These are phyloP conservation scores for Kwoniella heveanensis DNA, from an alignment of 768 basidiomycete species.

Conservation along the genomic window DNA sequence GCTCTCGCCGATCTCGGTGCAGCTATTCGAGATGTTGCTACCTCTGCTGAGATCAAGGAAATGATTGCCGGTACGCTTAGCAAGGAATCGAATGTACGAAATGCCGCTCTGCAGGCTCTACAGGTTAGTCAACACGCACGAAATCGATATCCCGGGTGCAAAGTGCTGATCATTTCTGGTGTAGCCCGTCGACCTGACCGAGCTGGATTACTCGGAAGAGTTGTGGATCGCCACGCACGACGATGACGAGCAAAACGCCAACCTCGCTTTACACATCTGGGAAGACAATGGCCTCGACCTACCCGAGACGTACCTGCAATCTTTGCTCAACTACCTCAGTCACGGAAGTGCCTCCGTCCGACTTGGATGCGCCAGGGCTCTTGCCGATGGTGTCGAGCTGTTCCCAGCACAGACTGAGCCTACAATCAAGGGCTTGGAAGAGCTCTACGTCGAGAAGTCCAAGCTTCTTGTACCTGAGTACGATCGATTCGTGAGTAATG, in stretches of 20 bases:
- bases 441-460: constrained; percentile 83
- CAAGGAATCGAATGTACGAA: constrained; percentile 85
- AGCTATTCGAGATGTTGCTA: constrained; percentile 70
- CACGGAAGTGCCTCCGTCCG: constrained; percentile 82
- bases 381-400: constrained; percentile 74
- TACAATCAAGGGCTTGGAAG: constrained; percentile 62
- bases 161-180: not conserved
- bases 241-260: constrained; percentile 81
- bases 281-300: constrained; percentile 94
- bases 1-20: constrained; percentile 78
- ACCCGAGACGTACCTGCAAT: constrained; percentile 66
- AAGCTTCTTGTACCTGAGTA: constrained; percentile 87
- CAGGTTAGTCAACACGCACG: constrained; percentile 66
- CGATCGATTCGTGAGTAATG: constrained; percentile 77
- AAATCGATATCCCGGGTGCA: no score
- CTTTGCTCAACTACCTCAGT: constrained; percentile 73
- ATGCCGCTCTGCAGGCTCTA: constrained; percentile 84
- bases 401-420: constrained; percentile 66
- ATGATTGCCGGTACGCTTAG: constrained; percentile 73
- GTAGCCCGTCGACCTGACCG: constrained; percentile 91
- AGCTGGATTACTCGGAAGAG: constrained; percentile 87
- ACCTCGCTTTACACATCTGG: constrained; percentile 80
- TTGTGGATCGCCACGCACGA: constrained; percentile 89
- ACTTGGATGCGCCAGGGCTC: constrained; percentile 67
- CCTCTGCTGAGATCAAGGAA: constrained; percentile 65